A percentile compares a stretch with the other conserved stretches of the same genome.
These are phyloP conservation scores for Boletus sp. DNA, from an alignment of 768 basidiomycete genomes.

Conservation along the genomic window DNA sequence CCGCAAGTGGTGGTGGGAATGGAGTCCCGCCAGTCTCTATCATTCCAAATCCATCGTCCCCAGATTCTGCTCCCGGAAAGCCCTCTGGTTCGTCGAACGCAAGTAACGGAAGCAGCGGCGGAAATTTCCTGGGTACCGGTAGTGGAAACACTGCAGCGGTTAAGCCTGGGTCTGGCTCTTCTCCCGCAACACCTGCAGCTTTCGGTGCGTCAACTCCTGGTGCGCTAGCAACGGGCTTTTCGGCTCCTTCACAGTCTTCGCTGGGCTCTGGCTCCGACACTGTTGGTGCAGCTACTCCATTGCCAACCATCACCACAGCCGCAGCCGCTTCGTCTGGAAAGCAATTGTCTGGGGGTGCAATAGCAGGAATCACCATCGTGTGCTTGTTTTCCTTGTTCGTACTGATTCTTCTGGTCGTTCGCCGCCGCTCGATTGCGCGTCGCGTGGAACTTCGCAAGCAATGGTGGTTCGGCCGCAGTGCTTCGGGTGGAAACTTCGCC, in stretches of 20 bases:
- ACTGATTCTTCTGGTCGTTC: slow-evolving; percentile 42
- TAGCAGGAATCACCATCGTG: slow-evolving; percentile 44
- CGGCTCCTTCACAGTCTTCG: slow-evolving; percentile 4
- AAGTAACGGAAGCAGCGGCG: neutral
- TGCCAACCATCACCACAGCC: slow-evolving; percentile 7
- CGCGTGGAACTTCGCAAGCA: slow-evolving; percentile 41
- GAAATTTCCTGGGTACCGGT: neutral
- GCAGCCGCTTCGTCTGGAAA: slow-evolving; percentile 18
- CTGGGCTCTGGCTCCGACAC: slow-evolving; percentile 8
- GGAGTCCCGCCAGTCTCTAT: neutral
- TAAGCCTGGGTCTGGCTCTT: neutral
- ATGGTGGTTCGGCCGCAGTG: slow-evolving; percentile 45
- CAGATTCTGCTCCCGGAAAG: neutral
- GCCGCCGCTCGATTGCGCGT: slow-evolving; percentile 43
- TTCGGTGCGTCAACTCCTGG: neutral
- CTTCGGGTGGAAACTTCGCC: neutral
- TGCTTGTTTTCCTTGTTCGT: slow-evolving; percentile 32
- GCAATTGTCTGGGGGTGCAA: slow-evolving; percentile 42
- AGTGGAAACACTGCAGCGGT: neutral
- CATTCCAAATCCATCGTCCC: neutral
- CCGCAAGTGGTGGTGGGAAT: slow-evolving; percentile 2
- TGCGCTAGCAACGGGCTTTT: neutral
- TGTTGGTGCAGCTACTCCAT: slow-evolving; percentile 13
- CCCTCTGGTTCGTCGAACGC: neutral
- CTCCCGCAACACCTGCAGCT: neutral